A percentile compares a stretch with the other conserved stretches of the same genome.
phyloP scores from a whole-genome alignment of 352 stramenopile species.

The Globisporangium recalcitrans region DNA sequence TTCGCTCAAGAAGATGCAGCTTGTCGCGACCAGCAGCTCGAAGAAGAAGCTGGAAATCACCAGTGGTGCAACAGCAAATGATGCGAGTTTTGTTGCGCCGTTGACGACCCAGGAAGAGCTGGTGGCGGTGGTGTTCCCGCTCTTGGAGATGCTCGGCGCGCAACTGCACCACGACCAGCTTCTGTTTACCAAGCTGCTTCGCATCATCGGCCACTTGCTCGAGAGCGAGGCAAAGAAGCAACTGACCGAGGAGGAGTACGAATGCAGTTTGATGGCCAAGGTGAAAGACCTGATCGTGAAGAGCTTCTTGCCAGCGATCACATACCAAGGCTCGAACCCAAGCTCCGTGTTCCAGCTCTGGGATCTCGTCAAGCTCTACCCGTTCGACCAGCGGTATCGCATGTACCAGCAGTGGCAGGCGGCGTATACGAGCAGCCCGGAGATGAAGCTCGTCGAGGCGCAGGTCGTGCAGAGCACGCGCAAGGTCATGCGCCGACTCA shows the following conservation, averaged over 20 bases:
- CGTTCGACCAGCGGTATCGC: conserved; percentile 74
- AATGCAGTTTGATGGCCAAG: conserved; percentile 18
- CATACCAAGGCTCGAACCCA: conserved; percentile 68
- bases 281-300: conserved; percentile 53
- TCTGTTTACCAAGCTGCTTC: conserved; percentile 69
- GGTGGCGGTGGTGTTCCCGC: conserved; percentile 41
- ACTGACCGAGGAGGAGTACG: conserved; percentile 1
- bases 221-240: conserved; percentile 29
- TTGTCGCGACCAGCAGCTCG: conserved; percentile 18
- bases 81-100: conserved; percentile 27
- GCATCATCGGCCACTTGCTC: conserved; percentile 50
- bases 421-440: conserved; percentile 46
- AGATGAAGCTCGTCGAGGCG: conserved; percentile 66
- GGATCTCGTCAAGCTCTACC: conserved; percentile 73
- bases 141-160: conserved; percentile 58
- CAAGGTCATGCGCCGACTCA: conserved; percentile 76
- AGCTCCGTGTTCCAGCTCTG: conserved; percentile 76
- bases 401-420: conserved; percentile 79
- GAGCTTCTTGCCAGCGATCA: conserved; percentile 70
- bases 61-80: neutral
- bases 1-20: conserved; percentile 45
- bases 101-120: conserved; percentile 39
- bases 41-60: conserved; percentile 3
- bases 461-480: conserved; percentile 65
- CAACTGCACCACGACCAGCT: conserved; percentile 68